Conservation (phyloP, 805 yeast genomes). For the Ogataea trehaloabstinens region DNA sequence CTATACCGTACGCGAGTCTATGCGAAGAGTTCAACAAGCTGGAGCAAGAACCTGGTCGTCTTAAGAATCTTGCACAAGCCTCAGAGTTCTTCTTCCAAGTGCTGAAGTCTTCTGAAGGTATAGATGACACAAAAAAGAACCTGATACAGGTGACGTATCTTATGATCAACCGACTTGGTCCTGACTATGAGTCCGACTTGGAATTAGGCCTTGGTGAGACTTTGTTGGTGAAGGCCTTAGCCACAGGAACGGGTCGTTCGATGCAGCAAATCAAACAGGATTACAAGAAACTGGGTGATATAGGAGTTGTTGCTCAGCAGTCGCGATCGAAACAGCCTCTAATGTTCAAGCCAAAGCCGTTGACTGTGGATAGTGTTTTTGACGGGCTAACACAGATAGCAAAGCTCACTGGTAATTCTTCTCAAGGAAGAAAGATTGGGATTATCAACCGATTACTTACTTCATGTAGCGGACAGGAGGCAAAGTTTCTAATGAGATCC, state of each 20-base stretch:
- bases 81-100: slow-evolving; percentile 70
- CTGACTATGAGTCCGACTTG: slow-evolving; percentile 86
- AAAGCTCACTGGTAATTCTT: slow-evolving; percentile 69
- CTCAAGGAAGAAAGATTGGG: slow-evolving; percentile 75
- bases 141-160: slow-evolving; percentile 75
- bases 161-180: slow-evolving; percentile 86
- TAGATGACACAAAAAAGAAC: slow-evolving; percentile 28
- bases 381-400: slow-evolving; percentile 75
- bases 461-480: slow-evolving; percentile 82
- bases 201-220: slow-evolving; percentile 95
- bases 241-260: slow-evolving; percentile 86
- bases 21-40: slow-evolving; percentile 71
- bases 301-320: slow-evolving; percentile 83
- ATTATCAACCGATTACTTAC: slow-evolving; percentile 82
- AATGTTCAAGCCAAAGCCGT: slow-evolving; percentile 87
- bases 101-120: slow-evolving; percentile 47
- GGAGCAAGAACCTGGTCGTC: slow-evolving; percentile 77
- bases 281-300: slow-evolving; percentile 79
- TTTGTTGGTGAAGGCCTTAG: slow-evolving; percentile 78
- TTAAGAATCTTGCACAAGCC: slow-evolving; percentile 75
- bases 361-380: slow-evolving; percentile 74
- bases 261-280: slow-evolving; percentile 67
- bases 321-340: slow-evolving; percentile 85
- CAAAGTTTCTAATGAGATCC: slow-evolving; percentile 85
- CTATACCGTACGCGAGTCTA: slow-evolving; percentile 39